Percentiles rank a stretch among this genome's conserved stretches.
These are phyloP conservation scores for Diutina siamensis DNA, from an alignment of 1,139 yeast species.

Conservation along the genomic window DNA sequence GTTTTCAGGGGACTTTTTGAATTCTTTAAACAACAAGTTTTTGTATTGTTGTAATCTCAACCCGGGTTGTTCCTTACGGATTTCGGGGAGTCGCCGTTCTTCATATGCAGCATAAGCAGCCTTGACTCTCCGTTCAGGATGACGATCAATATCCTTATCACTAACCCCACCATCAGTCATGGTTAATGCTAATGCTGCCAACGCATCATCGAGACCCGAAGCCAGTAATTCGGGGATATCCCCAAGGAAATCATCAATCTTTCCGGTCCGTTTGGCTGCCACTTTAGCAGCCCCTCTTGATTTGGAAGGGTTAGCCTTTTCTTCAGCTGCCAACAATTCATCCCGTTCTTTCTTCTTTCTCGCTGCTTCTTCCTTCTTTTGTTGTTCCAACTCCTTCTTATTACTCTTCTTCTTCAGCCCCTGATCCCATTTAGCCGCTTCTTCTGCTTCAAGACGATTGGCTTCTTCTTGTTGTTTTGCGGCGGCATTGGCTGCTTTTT, in stretches of 20 bases:
- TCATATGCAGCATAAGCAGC: slow-evolving; percentile 69
- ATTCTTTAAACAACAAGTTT: slow-evolving; percentile 66
- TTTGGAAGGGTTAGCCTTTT: slow-evolving; percentile 48
- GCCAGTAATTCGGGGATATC: slow-evolving; percentile 53
- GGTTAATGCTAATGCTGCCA: slow-evolving; percentile 65
- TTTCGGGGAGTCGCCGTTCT: slow-evolving; percentile 60
- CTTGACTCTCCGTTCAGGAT: slow-evolving; percentile 82
- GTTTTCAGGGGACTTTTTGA: slow-evolving; percentile 69
- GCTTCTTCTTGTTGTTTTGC: slow-evolving; percentile 47
- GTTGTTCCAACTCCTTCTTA: slow-evolving; percentile 55
- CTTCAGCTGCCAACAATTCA: slow-evolving; percentile 50
- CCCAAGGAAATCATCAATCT: slow-evolving; percentile 43
- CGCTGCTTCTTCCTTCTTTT: slow-evolving; percentile 53
- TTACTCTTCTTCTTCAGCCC: slow-evolving; percentile 63
- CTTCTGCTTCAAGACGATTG: slow-evolving; percentile 38
- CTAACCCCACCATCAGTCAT: slow-evolving; percentile 42
- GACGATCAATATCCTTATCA: slow-evolving; percentile 65
- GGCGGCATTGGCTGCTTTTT: slow-evolving; percentile 56
- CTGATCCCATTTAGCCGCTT: slow-evolving; percentile 57
- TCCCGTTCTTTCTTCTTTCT: slow-evolving; percentile 58
- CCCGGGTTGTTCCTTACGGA: slow-evolving; percentile 72
- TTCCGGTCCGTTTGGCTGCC: slow-evolving; percentile 51
- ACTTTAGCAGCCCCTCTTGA: slow-evolving; percentile 67
- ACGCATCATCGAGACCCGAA: slow-evolving; percentile 64
- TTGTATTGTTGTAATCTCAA: slow-evolving; percentile 70